Evolutionary conservation across 2,329 filamentous ascomycete species (phyloP).

Genomic region (Remersonia thermophila): DNA sequence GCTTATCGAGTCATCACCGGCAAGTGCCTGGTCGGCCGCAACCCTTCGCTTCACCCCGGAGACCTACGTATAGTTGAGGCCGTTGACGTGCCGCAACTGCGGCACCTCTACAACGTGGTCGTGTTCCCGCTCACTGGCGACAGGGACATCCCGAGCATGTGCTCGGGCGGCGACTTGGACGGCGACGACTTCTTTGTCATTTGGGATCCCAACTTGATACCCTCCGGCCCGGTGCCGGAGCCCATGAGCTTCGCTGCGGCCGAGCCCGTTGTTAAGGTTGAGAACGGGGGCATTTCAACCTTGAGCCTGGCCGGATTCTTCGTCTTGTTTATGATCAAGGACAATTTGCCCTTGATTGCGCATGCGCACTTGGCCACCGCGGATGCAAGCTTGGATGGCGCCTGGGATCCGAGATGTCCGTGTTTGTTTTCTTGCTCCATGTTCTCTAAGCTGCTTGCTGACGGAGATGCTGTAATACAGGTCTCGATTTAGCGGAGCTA

Average conservation of each 20-base stretch:
- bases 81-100: constrained; percentile 59
- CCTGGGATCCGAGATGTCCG: constrained; percentile 54
- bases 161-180: constrained; percentile 89
- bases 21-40: constrained; percentile 73
- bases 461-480: background rate
- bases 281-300: constrained; percentile 52
- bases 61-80: constrained; percentile 82
- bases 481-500: constrained; percentile 38
- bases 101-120: constrained; percentile 71
- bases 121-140: constrained; percentile 79
- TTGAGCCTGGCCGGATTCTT: constrained; percentile 82
- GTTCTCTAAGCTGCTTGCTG: background rate
- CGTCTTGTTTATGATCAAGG: constrained; percentile 84
- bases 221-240: constrained; percentile 50
- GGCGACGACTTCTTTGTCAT: constrained; percentile 93
- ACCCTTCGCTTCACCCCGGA: constrained; percentile 86
- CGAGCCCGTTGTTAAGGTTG: constrained; percentile 40
- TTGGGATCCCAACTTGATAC: constrained; percentile 67
- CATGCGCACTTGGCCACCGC: constrained; percentile 68
- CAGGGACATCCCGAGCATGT: constrained; percentile 80
- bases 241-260: constrained; percentile 67
- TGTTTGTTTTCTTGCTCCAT: background rate
- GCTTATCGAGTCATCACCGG: constrained; percentile 58
- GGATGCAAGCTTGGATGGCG: constrained; percentile 49
- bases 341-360: constrained; percentile 69